Evolutionary conservation across 331 rosid species (phyloP).

Genomic region (Arachis monticola): DNA sequence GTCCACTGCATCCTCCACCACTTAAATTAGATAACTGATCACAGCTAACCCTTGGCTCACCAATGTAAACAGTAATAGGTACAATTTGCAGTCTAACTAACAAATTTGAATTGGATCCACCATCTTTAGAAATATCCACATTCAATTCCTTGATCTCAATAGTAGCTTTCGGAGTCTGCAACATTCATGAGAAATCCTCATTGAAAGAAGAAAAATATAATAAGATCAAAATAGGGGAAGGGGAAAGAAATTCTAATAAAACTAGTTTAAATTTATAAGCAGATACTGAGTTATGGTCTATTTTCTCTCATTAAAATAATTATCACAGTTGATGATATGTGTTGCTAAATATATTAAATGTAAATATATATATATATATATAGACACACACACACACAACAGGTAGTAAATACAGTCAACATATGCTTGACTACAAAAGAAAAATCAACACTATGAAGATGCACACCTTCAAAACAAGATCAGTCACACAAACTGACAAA

Average conservation of each 20-base stretch:
- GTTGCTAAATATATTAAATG: constrained; percentile 18
- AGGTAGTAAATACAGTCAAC: constrained; percentile 13
- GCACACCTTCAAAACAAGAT: constrained; percentile 88
- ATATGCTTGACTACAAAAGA: constrained; percentile 24
- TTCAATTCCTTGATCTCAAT: constrained; percentile 86
- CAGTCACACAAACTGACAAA: constrained; percentile 87
- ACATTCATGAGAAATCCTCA: constrained; percentile 44
- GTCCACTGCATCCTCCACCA: constrained; percentile 63
- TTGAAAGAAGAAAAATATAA: constrained; percentile 22
- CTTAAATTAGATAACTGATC: constrained; percentile 70
- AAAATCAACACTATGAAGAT: constrained; percentile 16
- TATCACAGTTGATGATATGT: constrained; percentile 32
- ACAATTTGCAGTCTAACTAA: constrained; percentile 75
- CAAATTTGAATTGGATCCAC: constrained; percentile 69
- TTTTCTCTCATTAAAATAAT: constrained; percentile 32
- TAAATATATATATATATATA: not conserved
- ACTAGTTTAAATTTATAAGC: constrained; percentile 26
- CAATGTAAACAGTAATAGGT: constrained; percentile 74
- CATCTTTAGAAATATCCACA: constrained; percentile 83
- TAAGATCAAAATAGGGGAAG: constrained; percentile 34
- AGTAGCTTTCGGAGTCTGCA: constrained; percentile 82
- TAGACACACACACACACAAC: too few relatives aligned
- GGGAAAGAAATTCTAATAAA: constrained; percentile 33
- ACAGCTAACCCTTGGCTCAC: constrained; percentile 71
- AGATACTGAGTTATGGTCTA: not conserved